These are phyloP conservation scores for Cardamine chenopodiifolia DNA, from an alignment of 345 rosid genomes.

Conservation along the genomic window DNA sequence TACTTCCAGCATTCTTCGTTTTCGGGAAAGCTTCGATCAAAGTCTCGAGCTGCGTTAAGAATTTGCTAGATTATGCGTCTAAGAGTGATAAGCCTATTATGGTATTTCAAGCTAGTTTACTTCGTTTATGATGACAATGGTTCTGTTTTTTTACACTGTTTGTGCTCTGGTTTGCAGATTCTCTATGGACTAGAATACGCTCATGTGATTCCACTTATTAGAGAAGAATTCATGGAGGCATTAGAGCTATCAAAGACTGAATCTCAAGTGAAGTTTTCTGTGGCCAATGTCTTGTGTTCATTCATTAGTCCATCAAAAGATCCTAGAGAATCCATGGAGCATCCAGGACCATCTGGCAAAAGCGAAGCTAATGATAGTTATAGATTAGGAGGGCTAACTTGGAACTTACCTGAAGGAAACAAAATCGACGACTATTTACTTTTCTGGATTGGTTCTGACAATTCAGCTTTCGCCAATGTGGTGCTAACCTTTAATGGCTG, in stretches of 20 bases:
- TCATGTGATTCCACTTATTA: slow-evolving; percentile 55
- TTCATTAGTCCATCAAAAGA: slow-evolving; percentile 54
- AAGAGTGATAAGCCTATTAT: slow-evolving; percentile 27
- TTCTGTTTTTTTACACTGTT: neutral
- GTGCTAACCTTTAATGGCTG: slow-evolving; percentile 80
- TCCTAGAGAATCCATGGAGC: slow-evolving; percentile 41
- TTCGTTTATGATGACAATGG: neutral
- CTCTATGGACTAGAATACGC: slow-evolving; percentile 91
- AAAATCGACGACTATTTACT: slow-evolving; percentile 72
- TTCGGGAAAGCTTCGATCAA: slow-evolving; percentile 14
- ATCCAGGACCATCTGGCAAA: slow-evolving; percentile 34
- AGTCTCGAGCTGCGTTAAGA: slow-evolving; percentile 30
- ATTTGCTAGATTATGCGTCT: neutral
- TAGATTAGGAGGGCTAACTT: slow-evolving; percentile 72
- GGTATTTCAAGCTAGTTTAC: slow-evolving; percentile 48
- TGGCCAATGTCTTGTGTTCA: slow-evolving; percentile 64
- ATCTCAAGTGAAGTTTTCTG: slow-evolving; percentile 41
- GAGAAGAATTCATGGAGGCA: slow-evolving; percentile 50
- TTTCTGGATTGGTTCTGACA: slow-evolving; percentile 78
- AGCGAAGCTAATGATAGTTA: slow-evolving; percentile 41
- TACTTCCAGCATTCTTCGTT: slow-evolving; percentile 68
- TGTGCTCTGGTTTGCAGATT: slow-evolving; percentile 52
- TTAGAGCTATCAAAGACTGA: slow-evolving; percentile 33
- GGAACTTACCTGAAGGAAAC: slow-evolving; percentile 65
- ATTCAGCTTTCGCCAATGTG: slow-evolving; percentile 79